A percentile compares a stretch with the other conserved stretches of the same genome.
These are phyloP conservation scores for Pseudoscleropodium purum DNA, from an alignment of 225 moss, liverwort and hornwort species.

Conservation along the genomic window DNA sequence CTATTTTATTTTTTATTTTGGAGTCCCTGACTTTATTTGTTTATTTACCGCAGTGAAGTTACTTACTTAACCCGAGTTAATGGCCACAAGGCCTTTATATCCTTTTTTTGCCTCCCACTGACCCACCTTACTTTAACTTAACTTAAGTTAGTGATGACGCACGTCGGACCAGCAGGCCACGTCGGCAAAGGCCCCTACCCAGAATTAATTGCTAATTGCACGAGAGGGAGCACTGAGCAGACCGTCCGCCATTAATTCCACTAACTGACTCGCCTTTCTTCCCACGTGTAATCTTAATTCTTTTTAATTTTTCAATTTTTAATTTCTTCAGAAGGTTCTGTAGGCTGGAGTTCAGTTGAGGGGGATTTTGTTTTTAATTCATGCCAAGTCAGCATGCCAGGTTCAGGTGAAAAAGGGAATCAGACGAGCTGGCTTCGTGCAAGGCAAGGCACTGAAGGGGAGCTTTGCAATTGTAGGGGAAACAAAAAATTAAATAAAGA, in stretches of 20 bases:
- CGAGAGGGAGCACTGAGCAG: not conserved
- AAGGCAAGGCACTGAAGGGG: not conserved
- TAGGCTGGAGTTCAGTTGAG: no score
- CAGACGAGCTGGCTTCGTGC: not conserved
- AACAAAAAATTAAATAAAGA: no score
- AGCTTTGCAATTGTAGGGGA: not conserved
- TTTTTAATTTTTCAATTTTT: not conserved
- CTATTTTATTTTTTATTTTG: not conserved
- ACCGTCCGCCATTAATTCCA: not conserved
- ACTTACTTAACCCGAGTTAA: not conserved
- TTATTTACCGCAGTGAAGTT: not conserved
- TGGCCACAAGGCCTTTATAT: not conserved
- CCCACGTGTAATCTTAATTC: not conserved
- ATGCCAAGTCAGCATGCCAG: not conserved
- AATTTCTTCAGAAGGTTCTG: not conserved
- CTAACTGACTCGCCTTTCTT: not conserved
- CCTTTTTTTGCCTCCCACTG: not conserved
- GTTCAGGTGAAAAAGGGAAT: not conserved
- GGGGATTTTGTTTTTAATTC: not conserved
- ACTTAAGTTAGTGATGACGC: not conserved
- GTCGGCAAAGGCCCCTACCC: not conserved
- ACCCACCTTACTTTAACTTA: not conserved
- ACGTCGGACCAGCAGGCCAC: not conserved
- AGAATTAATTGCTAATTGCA: not conserved
- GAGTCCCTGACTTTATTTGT: not conserved